Evolutionary conservation across 2,329 filamentous ascomycete genomes (phyloP).

Genomic region (Pezicula neosporulosa): DNA sequence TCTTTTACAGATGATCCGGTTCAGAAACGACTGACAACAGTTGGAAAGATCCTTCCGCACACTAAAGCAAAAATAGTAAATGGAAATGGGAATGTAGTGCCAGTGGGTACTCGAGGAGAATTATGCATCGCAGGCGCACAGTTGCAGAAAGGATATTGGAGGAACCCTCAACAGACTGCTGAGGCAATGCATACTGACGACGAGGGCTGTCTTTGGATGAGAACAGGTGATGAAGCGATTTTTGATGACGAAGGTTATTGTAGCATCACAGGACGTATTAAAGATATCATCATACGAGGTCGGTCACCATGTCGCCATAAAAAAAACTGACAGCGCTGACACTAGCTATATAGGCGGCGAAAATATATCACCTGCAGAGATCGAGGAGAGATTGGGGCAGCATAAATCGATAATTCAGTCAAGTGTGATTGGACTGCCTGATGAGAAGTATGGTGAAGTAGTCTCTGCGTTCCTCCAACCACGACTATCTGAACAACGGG

Average conservation of each 20-base stretch:
- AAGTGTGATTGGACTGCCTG: slow-evolving; percentile 59
- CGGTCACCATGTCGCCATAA: too few relatives aligned
- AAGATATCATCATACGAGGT: slow-evolving; percentile 69
- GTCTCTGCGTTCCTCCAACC: slow-evolving; percentile 52
- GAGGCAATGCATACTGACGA: slow-evolving; percentile 24
- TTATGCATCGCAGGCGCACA: slow-evolving; percentile 61
- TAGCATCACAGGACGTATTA: slow-evolving; percentile 64
- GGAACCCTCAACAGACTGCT: slow-evolving; percentile 35
- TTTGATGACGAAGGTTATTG: slow-evolving; percentile 41
- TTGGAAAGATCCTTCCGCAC: slow-evolving; percentile 74
- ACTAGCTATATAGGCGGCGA: slow-evolving; percentile 46
- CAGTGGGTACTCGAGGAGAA: slow-evolving; percentile 55
- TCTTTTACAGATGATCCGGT: slow-evolving; percentile 72
- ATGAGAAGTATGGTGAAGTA: slow-evolving; percentile 61
- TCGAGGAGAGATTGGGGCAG: slow-evolving; percentile 62
- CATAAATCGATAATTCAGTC: slow-evolving; percentile 52
- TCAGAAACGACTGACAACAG: slow-evolving; percentile 63
- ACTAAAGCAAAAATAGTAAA: slow-evolving; percentile 69
- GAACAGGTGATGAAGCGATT: slow-evolving; percentile 52
- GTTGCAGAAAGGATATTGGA: slow-evolving; percentile 61
- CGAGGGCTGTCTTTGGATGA: slow-evolving; percentile 40
- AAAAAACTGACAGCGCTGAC: slow-evolving; percentile 1
- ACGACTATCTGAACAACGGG: slow-evolving; percentile 32
- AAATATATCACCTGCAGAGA: slow-evolving; percentile 60
- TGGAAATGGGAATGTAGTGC: slow-evolving; percentile 47